Evolutionary conservation across 23 red algal species (phyloP).

Genomic region (Agarophyton chilense): DNA sequence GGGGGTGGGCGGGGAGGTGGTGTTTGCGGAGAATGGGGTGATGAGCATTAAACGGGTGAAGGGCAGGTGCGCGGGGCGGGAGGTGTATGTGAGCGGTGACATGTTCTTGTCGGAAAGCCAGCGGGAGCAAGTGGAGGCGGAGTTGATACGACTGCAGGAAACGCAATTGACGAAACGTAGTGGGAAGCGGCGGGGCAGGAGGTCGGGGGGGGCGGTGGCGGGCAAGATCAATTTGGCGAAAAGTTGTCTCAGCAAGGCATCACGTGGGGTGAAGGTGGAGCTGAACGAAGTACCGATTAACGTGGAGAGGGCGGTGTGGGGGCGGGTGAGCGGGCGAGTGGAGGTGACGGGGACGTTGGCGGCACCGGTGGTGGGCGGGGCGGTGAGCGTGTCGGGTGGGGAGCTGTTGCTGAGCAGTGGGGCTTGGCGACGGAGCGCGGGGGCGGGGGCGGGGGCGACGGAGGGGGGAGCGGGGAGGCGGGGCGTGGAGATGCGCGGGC

Average conservation of each 20-base stretch:
- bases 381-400: conserved; percentile 31
- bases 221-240: background rate
- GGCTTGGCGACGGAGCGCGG: background rate
- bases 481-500: background rate
- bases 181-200: background rate
- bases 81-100: conserved; percentile 40
- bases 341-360: background rate
- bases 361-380: conserved; percentile 16
- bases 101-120: conserved; percentile 59
- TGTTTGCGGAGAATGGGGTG: conserved; percentile 42
- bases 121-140: conserved; percentile 1
- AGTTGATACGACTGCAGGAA: background rate
- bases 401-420: background rate
- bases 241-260: background rate
- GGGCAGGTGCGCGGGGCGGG: conserved; percentile 36
- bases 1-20: conserved; percentile 40
- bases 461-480: background rate
- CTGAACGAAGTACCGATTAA: conserved; percentile 35
- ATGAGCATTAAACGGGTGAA: conserved; percentile 17
- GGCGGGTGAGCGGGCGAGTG: background rate
- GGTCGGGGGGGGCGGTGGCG: background rate
- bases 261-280: conserved; percentile 19
- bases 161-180: background rate
- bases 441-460: background rate
- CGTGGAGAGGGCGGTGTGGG: conserved; percentile 8